These are phyloP conservation scores for Aspergillus quadrilineatus DNA, from an alignment of 2,329 filamentous ascomycete species.

Conservation along the genomic window DNA sequence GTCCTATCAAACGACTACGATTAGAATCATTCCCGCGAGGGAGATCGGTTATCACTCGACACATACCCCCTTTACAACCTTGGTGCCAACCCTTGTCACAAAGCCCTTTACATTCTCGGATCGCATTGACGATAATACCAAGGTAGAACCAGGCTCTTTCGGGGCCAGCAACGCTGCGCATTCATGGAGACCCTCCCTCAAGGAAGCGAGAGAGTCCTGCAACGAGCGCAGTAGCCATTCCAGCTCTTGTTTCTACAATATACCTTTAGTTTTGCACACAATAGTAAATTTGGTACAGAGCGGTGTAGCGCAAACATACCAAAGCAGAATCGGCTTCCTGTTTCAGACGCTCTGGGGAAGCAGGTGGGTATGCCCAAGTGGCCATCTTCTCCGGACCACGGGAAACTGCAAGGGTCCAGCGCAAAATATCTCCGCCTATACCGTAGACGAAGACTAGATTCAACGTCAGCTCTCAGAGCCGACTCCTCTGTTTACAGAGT, in stretches of 20 bases:
- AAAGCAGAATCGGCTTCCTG: slow-evolving; percentile 55
- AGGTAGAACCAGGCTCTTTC: slow-evolving; percentile 78
- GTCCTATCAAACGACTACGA: slow-evolving; percentile 50
- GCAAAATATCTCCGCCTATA: slow-evolving; percentile 4
- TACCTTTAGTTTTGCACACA: background rate
- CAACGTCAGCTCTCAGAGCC: background rate
- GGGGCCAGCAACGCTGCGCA: slow-evolving; percentile 85
- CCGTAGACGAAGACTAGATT: background rate
- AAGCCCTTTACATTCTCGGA: slow-evolving; percentile 91
- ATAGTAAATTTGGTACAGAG: background rate
- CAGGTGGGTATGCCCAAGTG: slow-evolving; percentile 60
- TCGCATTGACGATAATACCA: slow-evolving; percentile 82
- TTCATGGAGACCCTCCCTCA: slow-evolving; percentile 76
- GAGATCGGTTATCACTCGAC: background rate
- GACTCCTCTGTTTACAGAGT: background rate
- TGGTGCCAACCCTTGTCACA: slow-evolving; percentile 84
- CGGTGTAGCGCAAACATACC: slow-evolving; percentile 36
- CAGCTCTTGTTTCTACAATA: slow-evolving; percentile 55
- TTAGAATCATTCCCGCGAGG: background rate
- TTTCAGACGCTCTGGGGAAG: slow-evolving; percentile 51
- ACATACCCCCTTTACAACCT: slow-evolving; percentile 83
- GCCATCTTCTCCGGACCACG: slow-evolving; percentile 49
- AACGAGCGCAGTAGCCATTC: slow-evolving; percentile 63
- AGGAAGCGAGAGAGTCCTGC: slow-evolving; percentile 59
- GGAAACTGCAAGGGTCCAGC: background rate